phyloP scores from a whole-genome alignment of 257 asterid genomes.

The Sherardia arvensis region DNA sequence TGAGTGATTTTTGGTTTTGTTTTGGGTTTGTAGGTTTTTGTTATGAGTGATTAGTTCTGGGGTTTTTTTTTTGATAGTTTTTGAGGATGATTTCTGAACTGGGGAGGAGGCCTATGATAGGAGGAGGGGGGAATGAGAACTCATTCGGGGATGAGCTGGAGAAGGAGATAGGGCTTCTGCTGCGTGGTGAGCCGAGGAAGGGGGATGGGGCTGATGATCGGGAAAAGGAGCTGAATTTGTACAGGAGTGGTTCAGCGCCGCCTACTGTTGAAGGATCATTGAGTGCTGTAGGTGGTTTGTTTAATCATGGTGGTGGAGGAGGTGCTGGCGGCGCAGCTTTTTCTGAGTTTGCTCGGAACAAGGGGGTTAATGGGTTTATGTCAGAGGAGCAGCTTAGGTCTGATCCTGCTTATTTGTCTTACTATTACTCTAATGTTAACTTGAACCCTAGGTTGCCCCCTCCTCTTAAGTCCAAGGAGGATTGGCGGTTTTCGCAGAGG shows the following conservation, averaged over 20 bases:
- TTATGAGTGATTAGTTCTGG: constrained; percentile 21
- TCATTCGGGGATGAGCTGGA: constrained; percentile 81
- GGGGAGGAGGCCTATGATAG: constrained; percentile 66
- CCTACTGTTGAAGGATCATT: constrained; percentile 96
- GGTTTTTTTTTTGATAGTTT: constrained; percentile 6
- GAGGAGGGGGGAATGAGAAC: constrained; percentile 56
- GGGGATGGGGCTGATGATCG: constrained; percentile 73
- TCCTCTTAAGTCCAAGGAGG: constrained; percentile 90
- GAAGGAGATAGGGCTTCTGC: constrained; percentile 68
- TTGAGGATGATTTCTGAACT: constrained; percentile 60
- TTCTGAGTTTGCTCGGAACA: constrained; percentile 43
- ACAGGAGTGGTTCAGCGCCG: constrained; percentile 97
- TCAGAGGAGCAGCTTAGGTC: constrained; percentile 97
- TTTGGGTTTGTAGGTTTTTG: constrained; percentile 10
- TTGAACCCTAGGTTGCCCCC: constrained; percentile 98
- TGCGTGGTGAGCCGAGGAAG: constrained; percentile 67
- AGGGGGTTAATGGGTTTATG: constrained; percentile 47
- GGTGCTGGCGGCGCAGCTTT: constrained; percentile 21
- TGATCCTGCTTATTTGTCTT: constrained; percentile 73
- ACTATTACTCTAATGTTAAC: constrained; percentile 83
- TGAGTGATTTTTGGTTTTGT: constrained; percentile 9
- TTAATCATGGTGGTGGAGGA: constrained; percentile 35
- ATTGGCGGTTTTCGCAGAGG: constrained; percentile 85
- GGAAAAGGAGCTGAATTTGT: constrained; percentile 86
- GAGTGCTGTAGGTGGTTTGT: constrained; percentile 84